Evolutionary conservation across 768 basidiomycete genomes (phyloP), one percentile per base, ranked within the genome.

Genomic region (Gloeophyllum trabeum): DNA sequence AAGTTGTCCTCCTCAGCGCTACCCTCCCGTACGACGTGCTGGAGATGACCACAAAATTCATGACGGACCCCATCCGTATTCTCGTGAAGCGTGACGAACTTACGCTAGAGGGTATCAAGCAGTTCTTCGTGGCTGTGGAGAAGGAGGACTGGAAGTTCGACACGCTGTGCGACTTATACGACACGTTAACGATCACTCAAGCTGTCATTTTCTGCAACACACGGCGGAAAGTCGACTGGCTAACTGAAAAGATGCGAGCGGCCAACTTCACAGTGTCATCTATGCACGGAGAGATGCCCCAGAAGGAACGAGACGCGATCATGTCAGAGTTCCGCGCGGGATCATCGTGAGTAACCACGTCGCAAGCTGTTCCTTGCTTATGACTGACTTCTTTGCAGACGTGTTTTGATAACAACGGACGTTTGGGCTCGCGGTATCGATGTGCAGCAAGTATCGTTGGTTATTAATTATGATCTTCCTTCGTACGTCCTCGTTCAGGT

Each of bases 81-180:
- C 81, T 97, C 52, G 93, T 98, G 62, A 96, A 97, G 72, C 90
- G 92, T 83, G 93, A 97, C 57, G 94, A 99, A 65, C 75, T 97
- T 73, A 96, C 94, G 40, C 72, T 97, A 43, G 94, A 99, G 56
- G 86, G 86, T 6, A 92, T 93, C 66, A 92, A 92, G 54, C 90
- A 94, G 59, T 93, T 93, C 67, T 92, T 92, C 70, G 89, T 99
- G 40, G 94, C 93, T 36, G 94, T 99, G 43, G 94, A 97, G 66
- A 96, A 97, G 67, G 94, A 99, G 63, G 94, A 99, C 58, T 97
- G 93, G 93, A 99, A 99, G 60, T 93, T 96, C 56, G 93, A 97
- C 64, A 97, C 93, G 0, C 73, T 99, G 24, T 96, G 88, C 58
- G 94, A 96, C 66, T 66, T 99, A 38, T 98, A 96, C 64, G 94